These are phyloP conservation scores for Patellifolia procumbens DNA, from an alignment of 179 eudicot genomes.

Conservation along the genomic window DNA sequence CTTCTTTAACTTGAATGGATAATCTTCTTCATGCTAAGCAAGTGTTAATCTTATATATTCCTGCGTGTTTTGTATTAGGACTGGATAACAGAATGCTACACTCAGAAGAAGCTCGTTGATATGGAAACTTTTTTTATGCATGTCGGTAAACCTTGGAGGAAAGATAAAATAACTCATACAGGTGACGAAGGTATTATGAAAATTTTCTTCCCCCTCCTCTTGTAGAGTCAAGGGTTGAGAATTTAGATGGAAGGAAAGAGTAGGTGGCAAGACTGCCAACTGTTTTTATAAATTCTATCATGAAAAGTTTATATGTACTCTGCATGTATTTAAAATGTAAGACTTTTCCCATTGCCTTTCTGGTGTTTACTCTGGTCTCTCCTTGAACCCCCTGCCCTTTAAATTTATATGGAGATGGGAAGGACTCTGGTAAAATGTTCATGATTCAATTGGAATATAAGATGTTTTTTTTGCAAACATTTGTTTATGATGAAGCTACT, in stretches of 20 bases:
- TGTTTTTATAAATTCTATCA: not conserved
- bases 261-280: not conserved
- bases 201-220: too few relatives aligned
- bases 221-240: too few relatives aligned
- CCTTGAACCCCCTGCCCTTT: too few relatives aligned
- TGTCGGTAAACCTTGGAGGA: conserved; percentile 94
- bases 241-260: not conserved
- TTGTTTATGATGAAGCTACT: not conserved
- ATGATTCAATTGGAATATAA: not conserved
- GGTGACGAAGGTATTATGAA: conserved; percentile 52
- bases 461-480: not conserved
- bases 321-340: not conserved
- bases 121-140: conserved; percentile 81
- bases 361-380: not conserved
- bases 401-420: not conserved
- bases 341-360: not conserved
- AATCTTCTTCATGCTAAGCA: conserved; percentile 1
- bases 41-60: conserved; percentile 28
- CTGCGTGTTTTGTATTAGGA: conserved; percentile 46
- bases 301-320: not conserved
- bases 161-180: conserved; percentile 39
- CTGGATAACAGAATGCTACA: conserved; percentile 81
- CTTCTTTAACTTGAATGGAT: conserved; percentile 14
- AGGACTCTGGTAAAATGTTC: not conserved
- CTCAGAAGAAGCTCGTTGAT: conserved; percentile 82